These are phyloP conservation scores for Corniculantispora saksenae DNA, from an alignment of 2,329 filamentous ascomycete species.

Conservation along the genomic window DNA sequence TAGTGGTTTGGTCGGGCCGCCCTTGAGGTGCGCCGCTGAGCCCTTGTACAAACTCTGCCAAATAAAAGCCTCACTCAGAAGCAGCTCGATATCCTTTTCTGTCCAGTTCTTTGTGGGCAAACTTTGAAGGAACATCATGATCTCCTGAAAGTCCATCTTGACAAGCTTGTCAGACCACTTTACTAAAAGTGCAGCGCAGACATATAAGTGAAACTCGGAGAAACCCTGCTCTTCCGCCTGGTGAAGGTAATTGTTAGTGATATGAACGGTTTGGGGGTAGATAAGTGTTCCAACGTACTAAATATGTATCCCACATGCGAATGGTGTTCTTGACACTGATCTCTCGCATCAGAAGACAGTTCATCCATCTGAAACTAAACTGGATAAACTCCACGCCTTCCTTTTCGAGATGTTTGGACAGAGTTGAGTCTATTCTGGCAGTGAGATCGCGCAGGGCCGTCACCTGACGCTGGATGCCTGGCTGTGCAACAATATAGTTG, in stretches of 20 bases:
- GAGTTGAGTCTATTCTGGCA: conserved; percentile 77
- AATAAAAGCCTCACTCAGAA: conserved; percentile 95
- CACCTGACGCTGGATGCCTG: conserved; percentile 93
- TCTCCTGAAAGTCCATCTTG: conserved; percentile 97
- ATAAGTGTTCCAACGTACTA: conserved; percentile 60
- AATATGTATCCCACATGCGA: conserved; percentile 99
- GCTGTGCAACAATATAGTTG: conserved; percentile 97
- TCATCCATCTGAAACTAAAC: conserved; percentile 99
- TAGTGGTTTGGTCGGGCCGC: conserved; percentile 41
- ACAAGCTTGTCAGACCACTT: conserved; percentile 96
- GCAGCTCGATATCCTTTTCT: conserved; percentile 94
- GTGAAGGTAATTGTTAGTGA: conserved; percentile 16
- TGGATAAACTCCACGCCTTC: conserved; percentile 98
- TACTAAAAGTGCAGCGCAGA: conserved; percentile 94
- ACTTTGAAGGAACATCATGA: conserved; percentile 99
- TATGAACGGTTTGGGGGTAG: conserved; percentile 5
- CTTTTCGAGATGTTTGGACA: conserved; percentile 85
- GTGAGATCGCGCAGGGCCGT: conserved; percentile 86
- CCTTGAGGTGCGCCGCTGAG: conserved; percentile 82
- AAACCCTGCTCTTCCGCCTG: conserved; percentile 98
- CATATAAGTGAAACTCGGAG: conserved; percentile 96
- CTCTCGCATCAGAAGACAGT: conserved; percentile 96
- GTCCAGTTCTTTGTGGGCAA: conserved; percentile 93
- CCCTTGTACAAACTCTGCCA: conserved; percentile 98
- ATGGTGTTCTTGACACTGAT: conserved; percentile 96